These are phyloP conservation scores for Apodospora peruviana DNA, from an alignment of 495 filamentous ascomycete species.

Conservation along the genomic window DNA sequence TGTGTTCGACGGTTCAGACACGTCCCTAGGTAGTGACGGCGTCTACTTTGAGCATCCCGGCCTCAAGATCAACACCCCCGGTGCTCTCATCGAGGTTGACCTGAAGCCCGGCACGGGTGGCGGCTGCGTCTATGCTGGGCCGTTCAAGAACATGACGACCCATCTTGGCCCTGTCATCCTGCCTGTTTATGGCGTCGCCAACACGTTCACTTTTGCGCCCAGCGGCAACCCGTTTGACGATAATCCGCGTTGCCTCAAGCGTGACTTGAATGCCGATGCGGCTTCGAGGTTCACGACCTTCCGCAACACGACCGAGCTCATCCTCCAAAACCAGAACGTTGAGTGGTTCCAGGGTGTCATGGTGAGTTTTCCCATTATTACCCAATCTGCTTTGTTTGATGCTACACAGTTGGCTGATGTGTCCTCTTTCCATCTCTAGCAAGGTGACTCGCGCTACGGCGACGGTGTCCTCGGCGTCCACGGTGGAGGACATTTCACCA, in stretches of 20 bases:
- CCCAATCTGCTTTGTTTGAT: too few relatives aligned
- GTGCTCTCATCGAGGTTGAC: neutral
- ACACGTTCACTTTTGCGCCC: conserved; percentile 8
- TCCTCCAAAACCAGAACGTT: conserved; percentile 39
- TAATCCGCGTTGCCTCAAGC: conserved; percentile 60
- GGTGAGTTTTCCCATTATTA: conserved; percentile 15
- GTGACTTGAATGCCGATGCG: conserved; percentile 53
- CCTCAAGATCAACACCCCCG: conserved; percentile 11
- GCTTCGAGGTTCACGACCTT: conserved; percentile 32
- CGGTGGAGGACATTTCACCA: conserved; percentile 54
- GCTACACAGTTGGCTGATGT: too few relatives aligned
- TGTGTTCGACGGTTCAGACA: conserved; percentile 57
- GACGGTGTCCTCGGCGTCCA: conserved; percentile 47
- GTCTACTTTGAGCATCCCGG: conserved; percentile 26
- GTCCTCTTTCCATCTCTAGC: conserved; percentile 2
- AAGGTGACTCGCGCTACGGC: conserved; percentile 43
- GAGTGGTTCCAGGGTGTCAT: conserved; percentile 43
- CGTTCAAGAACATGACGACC: conserved; percentile 46
- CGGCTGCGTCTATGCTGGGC: conserved; percentile 58
- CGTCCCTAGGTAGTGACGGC: conserved; percentile 59
- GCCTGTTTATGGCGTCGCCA: conserved; percentile 21
- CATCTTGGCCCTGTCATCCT: conserved; percentile 49
- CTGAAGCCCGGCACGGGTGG: conserved; percentile 53
- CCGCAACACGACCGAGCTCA: conserved; percentile 36
- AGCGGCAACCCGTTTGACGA: conserved; percentile 19